These are phyloP conservation scores for Neofusicoccum sp. DNA, from an alignment of 2,329 filamentous ascomycete genomes.

Conservation along the genomic window DNA sequence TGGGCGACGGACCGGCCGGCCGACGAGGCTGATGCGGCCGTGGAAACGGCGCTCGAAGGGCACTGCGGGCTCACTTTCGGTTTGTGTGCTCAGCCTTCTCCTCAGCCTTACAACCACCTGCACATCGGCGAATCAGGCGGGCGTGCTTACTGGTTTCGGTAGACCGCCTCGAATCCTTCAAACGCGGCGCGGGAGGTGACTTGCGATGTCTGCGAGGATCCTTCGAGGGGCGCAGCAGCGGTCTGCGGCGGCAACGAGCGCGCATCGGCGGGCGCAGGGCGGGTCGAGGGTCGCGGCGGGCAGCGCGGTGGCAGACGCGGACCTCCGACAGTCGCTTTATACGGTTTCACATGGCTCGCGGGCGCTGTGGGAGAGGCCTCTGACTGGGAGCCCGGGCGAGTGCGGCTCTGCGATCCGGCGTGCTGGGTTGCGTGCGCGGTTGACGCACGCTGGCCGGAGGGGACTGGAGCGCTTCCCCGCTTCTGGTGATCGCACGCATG, in stretches of 20 bases:
- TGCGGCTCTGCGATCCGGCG: slow-evolving; percentile 15
- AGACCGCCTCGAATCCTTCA: slow-evolving; percentile 16
- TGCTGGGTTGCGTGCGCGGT: background rate
- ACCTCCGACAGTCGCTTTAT: slow-evolving; percentile 3
- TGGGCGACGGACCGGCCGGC: background rate
- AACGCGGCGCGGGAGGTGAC: slow-evolving; percentile 6
- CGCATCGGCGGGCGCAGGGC: background rate
- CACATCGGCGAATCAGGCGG: slow-evolving; percentile 3
- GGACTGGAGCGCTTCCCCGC: background rate
- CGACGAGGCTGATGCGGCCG: slow-evolving; percentile 9
- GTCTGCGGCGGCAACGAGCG: background rate
- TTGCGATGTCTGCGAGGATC: background rate
- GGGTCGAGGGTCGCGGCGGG: background rate
- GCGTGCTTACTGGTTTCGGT: slow-evolving; percentile 17
- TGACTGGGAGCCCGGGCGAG: slow-evolving; percentile 8
- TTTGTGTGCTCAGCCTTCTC: background rate
- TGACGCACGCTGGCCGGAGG: background rate
- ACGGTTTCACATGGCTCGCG: slow-evolving; percentile 15
- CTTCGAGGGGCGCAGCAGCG: background rate
- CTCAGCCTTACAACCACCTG: slow-evolving; percentile 10
- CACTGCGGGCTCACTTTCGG: background rate
- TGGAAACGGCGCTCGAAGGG: background rate
- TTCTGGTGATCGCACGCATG: slow-evolving; percentile 9
- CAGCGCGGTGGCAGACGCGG: background rate
- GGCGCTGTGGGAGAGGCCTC: background rate